Base-by-base conservation (phyloP, 352 stramenopile species). In the Phytophthora lateralis region DNA sequence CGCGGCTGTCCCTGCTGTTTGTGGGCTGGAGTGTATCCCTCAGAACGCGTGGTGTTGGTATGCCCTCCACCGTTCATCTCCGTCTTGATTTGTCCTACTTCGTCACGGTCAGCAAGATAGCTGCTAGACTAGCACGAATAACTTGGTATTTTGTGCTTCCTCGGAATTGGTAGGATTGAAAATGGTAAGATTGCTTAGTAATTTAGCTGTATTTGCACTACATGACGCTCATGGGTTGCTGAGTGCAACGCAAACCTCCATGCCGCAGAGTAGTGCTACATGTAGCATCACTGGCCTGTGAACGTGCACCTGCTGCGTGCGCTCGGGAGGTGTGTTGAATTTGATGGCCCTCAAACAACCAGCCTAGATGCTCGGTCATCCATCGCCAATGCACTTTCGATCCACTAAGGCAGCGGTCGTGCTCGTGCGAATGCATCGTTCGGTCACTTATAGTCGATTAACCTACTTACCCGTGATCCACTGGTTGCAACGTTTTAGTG, bases 91-190 rank as follows among this genome's bases (percentile, higher is more conserved):
- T 43, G 11, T 30, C 6, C 17, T 20, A 17, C 26, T 37, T 20
- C n/a, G 6, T 4, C 15, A 18, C 37, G 10, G n/a, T 3, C 37
- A 11, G 37, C 35, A 41, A 41, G 14, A 41, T 20, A 41, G 8
- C 3, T 9, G 14, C 7, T 20, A 38, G 32, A 38, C 32, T 15
- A 4, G 43, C 27, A 37, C 44, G 43, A 2, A 49, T 11, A 18
- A 1, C 24, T 20, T 49, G 21, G 14, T 34, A 20, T 11, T 24
- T 6, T 34, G 6, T 34, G 30, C 32, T n/a, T 18, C 35, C 18
- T 46, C 18, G 42, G 10, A 52, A 41, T n/a, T 27, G 9, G 8
- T 39, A 39, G 35, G 12, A 41, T 29, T 38, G 44, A 50, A 50
- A 50, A 50, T 17, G 14, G 21, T 49, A 49, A 37, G n/a, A 7